These are phyloP conservation scores for Ophiostoma australiae DNA, from an alignment of 2,329 filamentous ascomycete species.

Conservation along the genomic window DNA sequence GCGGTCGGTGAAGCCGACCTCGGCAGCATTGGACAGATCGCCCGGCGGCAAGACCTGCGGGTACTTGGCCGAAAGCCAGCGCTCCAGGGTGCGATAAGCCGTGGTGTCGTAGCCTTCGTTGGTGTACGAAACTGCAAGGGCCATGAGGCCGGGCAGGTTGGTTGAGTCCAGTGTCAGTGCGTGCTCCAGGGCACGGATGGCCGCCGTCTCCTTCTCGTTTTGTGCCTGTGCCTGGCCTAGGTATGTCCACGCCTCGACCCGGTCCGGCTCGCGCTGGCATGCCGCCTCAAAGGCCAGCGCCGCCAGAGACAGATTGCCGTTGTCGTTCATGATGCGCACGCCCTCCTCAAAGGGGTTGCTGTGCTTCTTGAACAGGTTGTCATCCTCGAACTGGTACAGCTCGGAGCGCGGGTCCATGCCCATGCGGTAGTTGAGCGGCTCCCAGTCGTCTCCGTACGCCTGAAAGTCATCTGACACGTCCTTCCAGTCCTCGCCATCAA, in stretches of 20 bases:
- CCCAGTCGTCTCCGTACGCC: constrained; percentile 61
- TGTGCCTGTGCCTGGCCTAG: constrained; percentile 91
- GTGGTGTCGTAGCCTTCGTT: constrained; percentile 98
- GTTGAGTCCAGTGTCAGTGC: constrained; percentile 81
- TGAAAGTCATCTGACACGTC: constrained; percentile 26
- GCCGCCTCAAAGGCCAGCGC: constrained; percentile 94
- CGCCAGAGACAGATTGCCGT: constrained; percentile 88
- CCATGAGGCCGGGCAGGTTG: constrained; percentile 89
- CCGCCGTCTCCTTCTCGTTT: constrained; percentile 96
- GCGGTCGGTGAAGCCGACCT: constrained; percentile 91
- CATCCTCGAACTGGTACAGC: constrained; percentile 89
- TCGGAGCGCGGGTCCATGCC: constrained; percentile 71
- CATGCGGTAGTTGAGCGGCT: constrained; percentile 52
- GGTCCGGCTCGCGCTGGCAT: constrained; percentile 79
- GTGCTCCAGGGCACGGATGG: constrained; percentile 88
- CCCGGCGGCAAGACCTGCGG: constrained; percentile 70
- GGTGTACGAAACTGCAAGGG: constrained; percentile 90
- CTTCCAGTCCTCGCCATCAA: constrained; percentile 60
- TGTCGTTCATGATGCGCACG: constrained; percentile 84
- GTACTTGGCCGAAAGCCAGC: constrained; percentile 95
- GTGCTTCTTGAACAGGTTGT: constrained; percentile 80
- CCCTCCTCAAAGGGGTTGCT: constrained; percentile 88
- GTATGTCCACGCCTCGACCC: constrained; percentile 90
- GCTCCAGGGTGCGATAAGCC: constrained; percentile 90
- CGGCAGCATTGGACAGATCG: constrained; percentile 67